A percentile compares a stretch with the other conserved stretches of the same genome.
These are phyloP conservation scores for Hypoxylon crocopeplum DNA, from an alignment of 495 filamentous ascomycete genomes.

Conservation along the genomic window DNA sequence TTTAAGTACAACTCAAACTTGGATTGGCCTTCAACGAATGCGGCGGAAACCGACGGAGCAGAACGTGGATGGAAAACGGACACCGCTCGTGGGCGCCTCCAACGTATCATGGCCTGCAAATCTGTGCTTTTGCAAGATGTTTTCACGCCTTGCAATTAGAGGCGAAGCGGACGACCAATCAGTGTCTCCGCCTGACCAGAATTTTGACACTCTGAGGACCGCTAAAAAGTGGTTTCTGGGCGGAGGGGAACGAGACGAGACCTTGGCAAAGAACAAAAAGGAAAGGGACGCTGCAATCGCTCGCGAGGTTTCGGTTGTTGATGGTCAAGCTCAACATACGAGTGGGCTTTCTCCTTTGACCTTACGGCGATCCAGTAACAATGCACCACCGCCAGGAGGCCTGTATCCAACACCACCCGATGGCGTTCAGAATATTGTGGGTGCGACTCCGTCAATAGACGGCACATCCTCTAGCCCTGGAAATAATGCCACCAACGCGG, in stretches of 20 bases:
- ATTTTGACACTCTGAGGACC: conserved; percentile 67
- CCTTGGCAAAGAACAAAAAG: conserved; percentile 55
- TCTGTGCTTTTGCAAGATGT: conserved; percentile 57
- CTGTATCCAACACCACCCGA: conserved; percentile 93
- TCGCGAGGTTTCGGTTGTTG: conserved; percentile 50
- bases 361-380: conserved; percentile 59
- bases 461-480: conserved; percentile 55
- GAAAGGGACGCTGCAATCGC: conserved; percentile 57
- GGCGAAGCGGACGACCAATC: conserved; percentile 31
- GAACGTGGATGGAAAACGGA: conserved; percentile 48
- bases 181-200: conserved; percentile 24
- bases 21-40: conserved; percentile 38
- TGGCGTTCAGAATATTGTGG: conserved; percentile 59
- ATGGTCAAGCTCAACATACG: conserved; percentile 42
- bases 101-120: conserved; percentile 57
- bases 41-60: conserved; percentile 49
- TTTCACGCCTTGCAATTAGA: conserved; percentile 29
- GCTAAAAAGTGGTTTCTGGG: conserved; percentile 72
- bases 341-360: conserved; percentile 50
- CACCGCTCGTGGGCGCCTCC: conserved; percentile 43
- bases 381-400: conserved; percentile 61
- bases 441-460: conserved; percentile 57
- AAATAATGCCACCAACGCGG: conserved; percentile 38
- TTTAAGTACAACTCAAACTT: conserved; percentile 31
- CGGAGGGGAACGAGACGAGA: conserved; percentile 55